These are phyloP conservation scores for Crucibulum laeve DNA, from an alignment of 768 basidiomycete genomes.

Conservation along the genomic window DNA sequence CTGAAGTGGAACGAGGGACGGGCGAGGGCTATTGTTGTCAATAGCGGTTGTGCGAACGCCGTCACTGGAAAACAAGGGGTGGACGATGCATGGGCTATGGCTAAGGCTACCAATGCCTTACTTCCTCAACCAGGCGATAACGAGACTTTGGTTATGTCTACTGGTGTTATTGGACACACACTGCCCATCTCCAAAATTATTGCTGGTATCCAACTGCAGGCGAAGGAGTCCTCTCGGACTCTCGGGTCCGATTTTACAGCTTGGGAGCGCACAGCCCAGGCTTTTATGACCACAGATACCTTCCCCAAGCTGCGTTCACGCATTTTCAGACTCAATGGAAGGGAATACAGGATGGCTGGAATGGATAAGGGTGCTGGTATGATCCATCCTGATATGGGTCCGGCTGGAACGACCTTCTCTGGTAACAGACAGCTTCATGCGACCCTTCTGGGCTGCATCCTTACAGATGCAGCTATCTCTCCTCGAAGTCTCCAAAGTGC, in stretches of 20 bases:
- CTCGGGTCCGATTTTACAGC: constrained; percentile 63
- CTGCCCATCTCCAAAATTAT: constrained; percentile 87
- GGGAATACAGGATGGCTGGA: constrained; percentile 79
- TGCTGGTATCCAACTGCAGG: constrained; percentile 54
- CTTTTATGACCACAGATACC: constrained; percentile 99
- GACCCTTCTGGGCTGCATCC: constrained; percentile 89
- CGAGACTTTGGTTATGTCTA: constrained; percentile 92
- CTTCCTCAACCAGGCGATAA: constrained; percentile 23
- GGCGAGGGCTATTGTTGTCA: constrained; percentile 84
- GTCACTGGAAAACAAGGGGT: constrained; percentile 91
- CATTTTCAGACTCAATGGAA: constrained; percentile 65
- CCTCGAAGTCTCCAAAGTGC: constrained; percentile 81
- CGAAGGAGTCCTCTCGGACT: constrained; percentile 22
- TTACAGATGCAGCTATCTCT: constrained; percentile 86
- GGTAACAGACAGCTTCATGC: constrained; percentile 67
- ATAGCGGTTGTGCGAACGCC: constrained; percentile 96
- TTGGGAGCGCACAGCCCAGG: constrained; percentile 83
- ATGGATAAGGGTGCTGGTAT: constrained; percentile 99
- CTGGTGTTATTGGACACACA: constrained; percentile 93
- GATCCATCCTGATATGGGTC: constrained; percentile 96
- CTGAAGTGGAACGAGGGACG: constrained; percentile 61
- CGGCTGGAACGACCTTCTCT: constrained; percentile 36
- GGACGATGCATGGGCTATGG: constrained; percentile 92
- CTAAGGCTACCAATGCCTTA: constrained; percentile 59
- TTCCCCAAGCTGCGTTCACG: constrained; percentile 93